Percentiles rank a stretch among this genome's conserved stretches.
phyloP scores from a whole-genome alignment of 2,329 filamentous ascomycete species.

The Fusarium tupiense region DNA sequence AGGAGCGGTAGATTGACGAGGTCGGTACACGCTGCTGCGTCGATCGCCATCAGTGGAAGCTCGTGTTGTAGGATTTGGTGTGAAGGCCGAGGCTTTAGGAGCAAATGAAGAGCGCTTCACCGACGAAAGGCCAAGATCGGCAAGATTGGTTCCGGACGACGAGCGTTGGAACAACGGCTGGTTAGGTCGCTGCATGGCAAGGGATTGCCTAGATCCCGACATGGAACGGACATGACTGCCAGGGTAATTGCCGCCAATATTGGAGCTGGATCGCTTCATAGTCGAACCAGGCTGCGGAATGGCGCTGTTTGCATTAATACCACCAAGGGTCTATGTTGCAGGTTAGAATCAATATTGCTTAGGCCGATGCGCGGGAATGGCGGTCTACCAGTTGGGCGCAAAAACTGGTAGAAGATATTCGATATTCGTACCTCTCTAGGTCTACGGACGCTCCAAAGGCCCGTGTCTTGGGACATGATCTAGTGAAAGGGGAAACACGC shows the following conservation, averaged over 20 bases:
- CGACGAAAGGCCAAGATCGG: constrained; percentile 82
- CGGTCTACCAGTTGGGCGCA: constrained; percentile 11
- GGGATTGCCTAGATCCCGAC: constrained; percentile 85
- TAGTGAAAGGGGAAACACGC: constrained; percentile 16
- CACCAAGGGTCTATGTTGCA: constrained; percentile 78
- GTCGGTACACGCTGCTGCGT: constrained; percentile 84
- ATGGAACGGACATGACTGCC: constrained; percentile 80
- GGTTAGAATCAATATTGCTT: constrained; percentile 29
- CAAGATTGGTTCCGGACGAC: constrained; percentile 83
- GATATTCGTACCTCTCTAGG: constrained; percentile 77
- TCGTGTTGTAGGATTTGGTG: constrained; percentile 60
- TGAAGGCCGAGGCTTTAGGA: constrained; percentile 70
- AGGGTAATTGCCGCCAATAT: constrained; percentile 72
- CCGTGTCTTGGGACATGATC: constrained; percentile 85
- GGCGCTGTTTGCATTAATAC: constrained; percentile 81
- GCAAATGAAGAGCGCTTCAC: constrained; percentile 85
- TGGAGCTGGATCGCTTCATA: constrained; percentile 91
- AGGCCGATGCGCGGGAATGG: neutral
- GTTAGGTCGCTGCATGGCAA: constrained; percentile 82
- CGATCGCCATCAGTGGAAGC: constrained; percentile 64
- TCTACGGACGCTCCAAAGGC: constrained; percentile 90
- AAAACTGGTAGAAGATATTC: constrained; percentile 27
- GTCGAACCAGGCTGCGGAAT: constrained; percentile 93
- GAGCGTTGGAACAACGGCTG: constrained; percentile 89
- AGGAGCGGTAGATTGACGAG: constrained; percentile 73